A percentile compares a stretch with the other conserved stretches of the same genome.
Conservation (phyloP, 371 early-diverging fungal species). For the Mortierella sp. region DNA sequence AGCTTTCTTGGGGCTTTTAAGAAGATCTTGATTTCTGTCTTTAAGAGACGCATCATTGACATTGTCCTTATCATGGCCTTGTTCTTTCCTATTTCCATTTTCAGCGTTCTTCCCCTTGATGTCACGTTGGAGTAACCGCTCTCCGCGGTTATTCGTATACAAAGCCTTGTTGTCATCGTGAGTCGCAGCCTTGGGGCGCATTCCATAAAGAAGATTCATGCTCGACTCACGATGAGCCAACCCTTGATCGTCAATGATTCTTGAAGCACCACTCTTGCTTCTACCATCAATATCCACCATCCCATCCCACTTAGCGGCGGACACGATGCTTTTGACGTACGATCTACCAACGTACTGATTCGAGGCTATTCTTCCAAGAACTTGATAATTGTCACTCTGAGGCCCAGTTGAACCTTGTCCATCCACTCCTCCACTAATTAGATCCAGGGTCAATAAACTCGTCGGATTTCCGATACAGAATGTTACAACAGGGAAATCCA, state of each 20-base stretch:
- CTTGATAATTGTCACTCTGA: background rate
- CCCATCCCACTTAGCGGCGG: constrained; percentile 32
- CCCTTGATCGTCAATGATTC: background rate
- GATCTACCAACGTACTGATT: constrained; percentile 23
- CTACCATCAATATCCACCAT: constrained; percentile 11
- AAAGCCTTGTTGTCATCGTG: background rate
- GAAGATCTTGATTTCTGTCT: constrained; percentile 2
- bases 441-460: constrained; percentile 22
- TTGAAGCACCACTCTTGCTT: background rate
- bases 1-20: background rate
- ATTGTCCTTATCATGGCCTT: background rate
- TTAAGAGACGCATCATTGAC: background rate
- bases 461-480: constrained; percentile 45
- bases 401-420: background rate
- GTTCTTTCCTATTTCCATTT: background rate
- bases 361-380: constrained; percentile 24
- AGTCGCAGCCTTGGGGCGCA: constrained; percentile 8
- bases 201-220: constrained; percentile 28
- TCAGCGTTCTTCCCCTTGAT: background rate
- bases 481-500: constrained; percentile 15
- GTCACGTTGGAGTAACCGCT: constrained; percentile 6
- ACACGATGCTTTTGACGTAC: background rate
- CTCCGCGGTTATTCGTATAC: background rate
- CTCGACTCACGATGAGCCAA: constrained; percentile 17
- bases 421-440: constrained; percentile 3